These are phyloP conservation scores for Russula vinacea DNA, from an alignment of 768 basidiomycete genomes.

Conservation along the genomic window DNA sequence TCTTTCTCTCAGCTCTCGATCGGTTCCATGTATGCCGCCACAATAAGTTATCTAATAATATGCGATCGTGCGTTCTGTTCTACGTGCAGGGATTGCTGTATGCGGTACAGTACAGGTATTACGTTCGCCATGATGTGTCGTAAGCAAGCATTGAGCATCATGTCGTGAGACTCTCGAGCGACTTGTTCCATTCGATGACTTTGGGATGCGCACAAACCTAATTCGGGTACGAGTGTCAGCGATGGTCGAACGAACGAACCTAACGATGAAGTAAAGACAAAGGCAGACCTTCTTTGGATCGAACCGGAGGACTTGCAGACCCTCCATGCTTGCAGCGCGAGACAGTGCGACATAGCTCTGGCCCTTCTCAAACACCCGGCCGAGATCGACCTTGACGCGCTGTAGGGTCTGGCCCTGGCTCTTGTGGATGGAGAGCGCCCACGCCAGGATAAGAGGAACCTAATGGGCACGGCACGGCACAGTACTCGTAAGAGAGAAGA, in stretches of 20 bases:
- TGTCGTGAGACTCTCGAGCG: constrained; percentile 27
- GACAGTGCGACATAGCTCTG: constrained; percentile 52
- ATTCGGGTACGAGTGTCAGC: not conserved
- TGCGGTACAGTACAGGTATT: constrained; percentile 7
- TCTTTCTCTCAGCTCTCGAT: not conserved
- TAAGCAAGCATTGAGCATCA: constrained; percentile 3
- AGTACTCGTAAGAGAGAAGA: not conserved
- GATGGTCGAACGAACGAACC: not conserved
- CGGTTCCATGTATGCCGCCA: not conserved
- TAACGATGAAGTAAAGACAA: not conserved
- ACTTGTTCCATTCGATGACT: constrained; percentile 45
- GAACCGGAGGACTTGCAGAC: constrained; percentile 53
- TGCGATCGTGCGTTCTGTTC: constrained; percentile 5
- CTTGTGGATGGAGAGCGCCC: constrained; percentile 80
- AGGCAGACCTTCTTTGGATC: constrained; percentile 47
- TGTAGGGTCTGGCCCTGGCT: constrained; percentile 73
- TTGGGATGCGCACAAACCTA: constrained; percentile 46
- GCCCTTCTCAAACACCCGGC: constrained; percentile 62
- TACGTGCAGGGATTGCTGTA: not conserved
- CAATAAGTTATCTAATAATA: constrained; percentile 20
- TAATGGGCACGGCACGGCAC: constrained; percentile 31
- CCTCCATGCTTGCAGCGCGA: constrained; percentile 51
- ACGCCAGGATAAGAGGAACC: constrained; percentile 72
- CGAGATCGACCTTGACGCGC: constrained; percentile 61
- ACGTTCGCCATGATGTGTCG: not conserved